Evolutionary conservation across 2,329 filamentous ascomycete species (phyloP), one percentile per base, ranked within the genome.

Genomic region (Trichophyton equinum): DNA sequence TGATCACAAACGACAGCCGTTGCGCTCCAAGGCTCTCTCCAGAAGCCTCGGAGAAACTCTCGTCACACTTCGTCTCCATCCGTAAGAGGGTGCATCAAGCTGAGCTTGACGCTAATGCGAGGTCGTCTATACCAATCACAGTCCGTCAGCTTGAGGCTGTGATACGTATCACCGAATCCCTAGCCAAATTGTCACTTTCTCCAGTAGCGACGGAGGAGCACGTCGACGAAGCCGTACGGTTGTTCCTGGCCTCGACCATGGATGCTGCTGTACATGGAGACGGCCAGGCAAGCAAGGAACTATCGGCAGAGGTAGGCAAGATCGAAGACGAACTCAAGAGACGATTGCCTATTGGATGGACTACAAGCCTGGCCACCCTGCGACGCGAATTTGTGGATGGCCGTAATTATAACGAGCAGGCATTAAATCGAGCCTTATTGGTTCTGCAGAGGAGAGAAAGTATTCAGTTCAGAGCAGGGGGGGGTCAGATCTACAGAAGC

Each of bases 161-260:
- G 67, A 88, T 97, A 65, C 92, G 94, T 72, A 97, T 99, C 70
- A 95, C 91, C 2, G 94, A 99, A 73, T 91, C 94, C 0, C 83
- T 99, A 1, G 94, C 94, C 61, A 99, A 99, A 74, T 79, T 99
- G 49, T 85, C 87, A 0, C 82, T 99, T 7, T 89, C 88, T 0
- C 86, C 91, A 2, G 81, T 96, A 47, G 94, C 92, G 1, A 91
- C 88, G 0, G 92, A 96, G 73, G 81, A 84, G 55, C 94, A 99
- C 70, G 94, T 99, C 59, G 92, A 99, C 70, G 94, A 99, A 77
- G 94, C 94, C 1, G 99, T 99, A 68, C 87, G 94, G 0, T 82
- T 99, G 15, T 99, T 99, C 85, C 79, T 99, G 33, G 94, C 91
- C 65, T 91, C 87, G 2, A 99, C 94, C 61, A 97, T 99, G 94